Base-by-base conservation (phyloP, 805 yeast genomes). In the Metschnikowia sp. region DNA sequence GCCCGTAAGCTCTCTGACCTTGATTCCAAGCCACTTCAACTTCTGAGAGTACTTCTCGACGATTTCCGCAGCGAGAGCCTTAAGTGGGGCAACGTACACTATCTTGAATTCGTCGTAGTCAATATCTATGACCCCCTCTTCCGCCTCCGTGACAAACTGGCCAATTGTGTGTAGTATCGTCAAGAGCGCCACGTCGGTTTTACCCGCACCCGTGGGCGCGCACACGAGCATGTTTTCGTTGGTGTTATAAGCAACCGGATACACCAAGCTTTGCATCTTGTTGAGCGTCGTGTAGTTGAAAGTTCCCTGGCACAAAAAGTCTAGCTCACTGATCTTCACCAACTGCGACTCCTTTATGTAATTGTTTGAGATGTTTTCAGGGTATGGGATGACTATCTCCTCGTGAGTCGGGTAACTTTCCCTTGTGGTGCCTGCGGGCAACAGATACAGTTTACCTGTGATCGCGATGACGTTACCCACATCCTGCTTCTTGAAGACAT, bases 41-140 rank as follows among this genome's bases (percentile, higher is more conserved):
- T 90, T 83, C 39, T 81, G 78, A 32, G 86, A 76, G 66, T 87
- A 86, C 61, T 94, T 94, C 47, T 88, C 96, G 1, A 91, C 97
- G 58, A 94, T 89, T 72, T 94, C 99, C 0, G 97, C 96, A 0
- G 99, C 97, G 43, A 91, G 69, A 1, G 97, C 97, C 63, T 91
- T 91, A 54, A 91, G 70, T 0, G 97, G 97, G 0, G 97, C 97
- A 13, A 90, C 95, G 60, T 90, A 94, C 5, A 94, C 83, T 44
- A 94, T 84, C 62, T 94, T 94, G 67, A 92, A 94, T 51, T 84
- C 92, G 55, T 84, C 88, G 54, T 84, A 86, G 54, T 83, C 86
- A 31, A 91, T 81, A 55, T 84, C 85, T 32, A 80, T 58, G n/a
- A 77, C 72, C 12, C 77, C 73, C 36, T 68, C 59, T 44, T 53